phyloP scores from a whole-genome alignment of 768 basidiomycete species.

The Jaapia argillacea region DNA sequence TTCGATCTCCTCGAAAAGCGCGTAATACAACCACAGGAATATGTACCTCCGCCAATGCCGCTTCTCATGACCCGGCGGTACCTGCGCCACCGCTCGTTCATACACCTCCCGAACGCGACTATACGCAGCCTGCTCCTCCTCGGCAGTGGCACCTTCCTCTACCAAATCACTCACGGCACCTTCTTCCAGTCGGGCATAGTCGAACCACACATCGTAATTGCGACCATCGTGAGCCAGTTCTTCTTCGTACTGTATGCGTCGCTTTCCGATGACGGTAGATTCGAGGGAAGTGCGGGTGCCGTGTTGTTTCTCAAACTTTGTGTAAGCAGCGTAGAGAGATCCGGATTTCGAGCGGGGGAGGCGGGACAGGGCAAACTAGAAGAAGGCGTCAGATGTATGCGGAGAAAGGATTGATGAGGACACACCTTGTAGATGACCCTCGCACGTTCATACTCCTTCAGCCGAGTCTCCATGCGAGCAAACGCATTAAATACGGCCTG shows the following conservation, averaged over 20 bases:
- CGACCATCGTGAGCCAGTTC: conserved; percentile 84
- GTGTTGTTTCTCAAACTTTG: conserved; percentile 97
- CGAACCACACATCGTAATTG: conserved; percentile 99
- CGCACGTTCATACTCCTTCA: conserved; percentile 96
- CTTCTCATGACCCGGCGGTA: conserved; percentile 91
- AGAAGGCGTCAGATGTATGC: conserved; percentile 2
- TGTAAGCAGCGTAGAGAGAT: conserved; percentile 83
- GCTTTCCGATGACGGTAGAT: conserved; percentile 89
- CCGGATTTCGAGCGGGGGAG: conserved; percentile 90
- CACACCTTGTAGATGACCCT: conserved; percentile 92
- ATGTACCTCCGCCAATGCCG: conserved; percentile 86
- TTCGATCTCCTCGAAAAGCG: conserved; percentile 94
- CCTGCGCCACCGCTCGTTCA: conserved; percentile 90
- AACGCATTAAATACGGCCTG: conserved; percentile 91
- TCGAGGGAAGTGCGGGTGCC: conserved; percentile 84
- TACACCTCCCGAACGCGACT: conserved; percentile 85
- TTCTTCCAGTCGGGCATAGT: conserved; percentile 90
- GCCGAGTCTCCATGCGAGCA: conserved; percentile 93
- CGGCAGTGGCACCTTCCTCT: conserved; percentile 63
- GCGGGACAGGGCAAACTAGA: conserved; percentile 87
- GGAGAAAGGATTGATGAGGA: not conserved
- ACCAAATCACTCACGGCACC: conserved; percentile 67
- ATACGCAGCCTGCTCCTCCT: conserved; percentile 54
- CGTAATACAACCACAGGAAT: conserved; percentile 92
- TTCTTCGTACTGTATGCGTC: conserved; percentile 98